A percentile compares a stretch with the other conserved stretches of the same genome.
These are phyloP conservation scores for Neurospora sp. DNA, from an alignment of 495 filamentous ascomycete genomes.

Conservation along the genomic window DNA sequence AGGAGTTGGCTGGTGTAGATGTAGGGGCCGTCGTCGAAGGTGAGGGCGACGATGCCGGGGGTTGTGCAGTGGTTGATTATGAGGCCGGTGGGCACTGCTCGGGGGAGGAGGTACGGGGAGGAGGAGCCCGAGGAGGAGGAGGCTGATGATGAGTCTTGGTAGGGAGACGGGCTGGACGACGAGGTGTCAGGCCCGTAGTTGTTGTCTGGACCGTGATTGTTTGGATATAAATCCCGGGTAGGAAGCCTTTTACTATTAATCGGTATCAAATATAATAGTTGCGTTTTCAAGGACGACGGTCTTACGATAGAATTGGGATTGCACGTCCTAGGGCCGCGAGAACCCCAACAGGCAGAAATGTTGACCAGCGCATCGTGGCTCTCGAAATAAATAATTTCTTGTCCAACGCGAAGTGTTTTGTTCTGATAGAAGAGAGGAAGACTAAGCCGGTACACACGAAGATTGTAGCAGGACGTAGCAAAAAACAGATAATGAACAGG, in stretches of 20 bases:
- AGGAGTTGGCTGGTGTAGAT: constrained; percentile 21
- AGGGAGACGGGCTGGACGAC: neutral
- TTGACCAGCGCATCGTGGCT: neutral
- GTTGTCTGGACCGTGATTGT: neutral
- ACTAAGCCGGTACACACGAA: neutral
- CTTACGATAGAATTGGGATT: neutral
- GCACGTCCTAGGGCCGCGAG: neutral
- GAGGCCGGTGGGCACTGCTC: constrained; percentile 10
- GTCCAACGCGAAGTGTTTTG: neutral
- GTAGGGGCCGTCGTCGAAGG: constrained; percentile 38
- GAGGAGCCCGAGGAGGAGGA: neutral
- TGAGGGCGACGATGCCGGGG: constrained; percentile 31
- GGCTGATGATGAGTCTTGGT: neutral
- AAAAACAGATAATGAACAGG: neutral
- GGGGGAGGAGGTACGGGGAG: constrained; percentile 1
- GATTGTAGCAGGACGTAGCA: neutral
- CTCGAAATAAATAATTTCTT: neutral
- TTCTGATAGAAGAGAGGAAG: neutral
- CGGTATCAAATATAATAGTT: neutral
- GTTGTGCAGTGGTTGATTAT: constrained; percentile 51
- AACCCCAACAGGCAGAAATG: neutral
- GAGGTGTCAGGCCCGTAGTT: neutral
- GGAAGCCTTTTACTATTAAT: neutral
- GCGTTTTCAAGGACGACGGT: neutral
- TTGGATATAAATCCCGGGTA: neutral